These are phyloP conservation scores for Rachicladosporium sp. DNA, from an alignment of 2,329 filamentous ascomycete genomes.

Conservation along the genomic window DNA sequence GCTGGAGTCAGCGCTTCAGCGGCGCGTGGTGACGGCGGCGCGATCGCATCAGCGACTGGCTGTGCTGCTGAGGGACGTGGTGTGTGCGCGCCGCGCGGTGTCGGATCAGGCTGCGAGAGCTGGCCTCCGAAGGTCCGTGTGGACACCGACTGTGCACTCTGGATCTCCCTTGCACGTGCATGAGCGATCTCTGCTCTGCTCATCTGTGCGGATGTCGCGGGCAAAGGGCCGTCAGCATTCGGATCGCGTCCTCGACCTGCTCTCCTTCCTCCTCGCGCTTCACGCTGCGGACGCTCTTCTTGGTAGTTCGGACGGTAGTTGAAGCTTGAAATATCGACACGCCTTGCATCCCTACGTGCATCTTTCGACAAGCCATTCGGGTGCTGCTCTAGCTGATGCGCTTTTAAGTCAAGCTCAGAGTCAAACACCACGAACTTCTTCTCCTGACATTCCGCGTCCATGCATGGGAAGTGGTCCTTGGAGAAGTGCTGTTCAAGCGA, in stretches of 20 bases:
- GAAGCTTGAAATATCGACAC: constrained; percentile 80
- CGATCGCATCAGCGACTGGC: constrained; percentile 22
- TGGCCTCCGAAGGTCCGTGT: constrained; percentile 76
- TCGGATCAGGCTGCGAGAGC: constrained; percentile 40
- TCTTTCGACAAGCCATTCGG: constrained; percentile 71
- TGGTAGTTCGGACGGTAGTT: constrained; percentile 64
- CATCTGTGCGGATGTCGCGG: constrained; percentile 66
- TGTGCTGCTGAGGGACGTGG: constrained; percentile 23
- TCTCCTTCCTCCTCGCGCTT: constrained; percentile 32
- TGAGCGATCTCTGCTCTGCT: constrained; percentile 81
- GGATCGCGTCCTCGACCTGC: constrained; percentile 65
- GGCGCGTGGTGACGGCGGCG: constrained; percentile 21
- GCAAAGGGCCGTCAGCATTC: constrained; percentile 66
- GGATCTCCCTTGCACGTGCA: constrained; percentile 83
- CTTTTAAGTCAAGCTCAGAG: constrained; percentile 87
- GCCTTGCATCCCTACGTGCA: constrained; percentile 39
- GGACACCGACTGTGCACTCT: constrained; percentile 69
- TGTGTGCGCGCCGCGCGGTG: constrained; percentile 25
- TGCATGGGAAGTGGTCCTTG: constrained; percentile 75
- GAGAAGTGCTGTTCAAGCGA: constrained; percentile 76
- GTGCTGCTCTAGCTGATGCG: constrained; percentile 77
- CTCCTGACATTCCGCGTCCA: constrained; percentile 77
- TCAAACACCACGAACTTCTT: constrained; percentile 98
- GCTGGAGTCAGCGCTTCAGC: constrained; percentile 49
- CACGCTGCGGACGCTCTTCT: constrained; percentile 38